Conservation (phyloP, 106 monocot genomes). For the Acorus gramineus region DNA sequence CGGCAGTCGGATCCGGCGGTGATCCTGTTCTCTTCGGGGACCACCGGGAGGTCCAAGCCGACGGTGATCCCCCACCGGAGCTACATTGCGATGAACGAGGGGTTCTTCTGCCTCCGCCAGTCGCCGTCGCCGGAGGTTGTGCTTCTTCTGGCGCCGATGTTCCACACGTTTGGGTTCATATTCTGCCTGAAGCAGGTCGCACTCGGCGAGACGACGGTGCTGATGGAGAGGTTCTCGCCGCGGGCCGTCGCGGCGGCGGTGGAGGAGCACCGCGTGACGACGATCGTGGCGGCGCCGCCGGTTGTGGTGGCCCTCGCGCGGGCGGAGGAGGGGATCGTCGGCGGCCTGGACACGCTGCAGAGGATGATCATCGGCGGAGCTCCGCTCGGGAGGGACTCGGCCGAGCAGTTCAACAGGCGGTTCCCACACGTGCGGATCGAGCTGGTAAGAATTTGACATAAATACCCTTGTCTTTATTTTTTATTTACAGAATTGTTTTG, state of each 20-base stretch:
- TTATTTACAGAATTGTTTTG: neutral
- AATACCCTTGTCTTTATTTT: too few species aligned
- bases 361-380: slow-evolving; percentile 54
- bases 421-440: slow-evolving; percentile 39
- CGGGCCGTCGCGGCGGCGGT: slow-evolving; percentile 21
- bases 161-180: too few species aligned
- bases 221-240: slow-evolving; percentile 19
- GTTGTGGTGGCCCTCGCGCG: slow-evolving; percentile 56
- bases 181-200: slow-evolving; percentile 16
- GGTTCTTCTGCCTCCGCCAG: too few species aligned
- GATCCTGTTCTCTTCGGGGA: too few species aligned
- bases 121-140: too few species aligned
- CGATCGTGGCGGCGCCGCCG: slow-evolving; percentile 48
- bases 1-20: too few species aligned
- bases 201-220: slow-evolving; percentile 36
- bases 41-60: too few species aligned
- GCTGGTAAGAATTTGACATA: slow-evolving; percentile 20
- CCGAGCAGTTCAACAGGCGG: slow-evolving; percentile 24
- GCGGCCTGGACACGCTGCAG: slow-evolving; percentile 30
- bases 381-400: slow-evolving; percentile 25
- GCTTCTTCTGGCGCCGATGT: too few species aligned
- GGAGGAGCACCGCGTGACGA: slow-evolving; percentile 34
- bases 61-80: too few species aligned
- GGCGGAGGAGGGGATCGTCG: slow-evolving; percentile 9
- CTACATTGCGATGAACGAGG: too few species aligned